These are phyloP conservation scores for Psilocybe subaeruginosa DNA, from an alignment of 768 basidiomycete species.

Conservation along the genomic window DNA sequence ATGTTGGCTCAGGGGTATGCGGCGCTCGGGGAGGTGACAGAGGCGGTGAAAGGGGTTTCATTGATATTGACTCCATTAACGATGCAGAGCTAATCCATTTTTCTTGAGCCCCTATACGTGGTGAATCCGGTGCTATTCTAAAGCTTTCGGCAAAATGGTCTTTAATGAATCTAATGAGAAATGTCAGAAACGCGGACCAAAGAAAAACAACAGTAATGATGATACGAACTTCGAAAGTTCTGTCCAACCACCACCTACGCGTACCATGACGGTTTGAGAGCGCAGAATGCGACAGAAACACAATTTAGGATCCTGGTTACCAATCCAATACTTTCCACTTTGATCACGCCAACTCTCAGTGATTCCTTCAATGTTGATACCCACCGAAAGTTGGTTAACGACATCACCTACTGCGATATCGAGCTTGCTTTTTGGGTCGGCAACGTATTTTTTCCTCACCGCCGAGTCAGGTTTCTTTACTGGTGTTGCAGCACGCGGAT, in stretches of 20 bases:
- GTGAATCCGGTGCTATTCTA: conserved; percentile 70
- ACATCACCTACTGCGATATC: conserved; percentile 93
- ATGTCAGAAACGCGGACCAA: conserved; percentile 1
- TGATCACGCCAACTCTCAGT: conserved; percentile 89
- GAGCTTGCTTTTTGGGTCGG: conserved; percentile 89
- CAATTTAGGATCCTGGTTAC: conserved; percentile 85
- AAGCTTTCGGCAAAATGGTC: conserved; percentile 86
- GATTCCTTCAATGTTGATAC: conserved; percentile 81
- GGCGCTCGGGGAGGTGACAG: conserved; percentile 41
- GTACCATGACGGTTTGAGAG: conserved; percentile 94
- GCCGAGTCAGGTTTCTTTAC: conserved; percentile 39
- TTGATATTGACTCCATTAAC: conserved; percentile 50
- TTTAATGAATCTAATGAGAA: conserved; percentile 71
- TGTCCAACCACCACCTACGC: conserved; percentile 94
- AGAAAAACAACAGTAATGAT: background rate
- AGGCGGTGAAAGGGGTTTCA: conserved; percentile 34
- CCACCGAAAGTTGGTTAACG: conserved; percentile 84
- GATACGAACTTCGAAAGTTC: conserved; percentile 76
- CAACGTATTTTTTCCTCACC: conserved; percentile 72
- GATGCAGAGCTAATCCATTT: conserved; percentile 86
- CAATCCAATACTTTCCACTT: conserved; percentile 97
- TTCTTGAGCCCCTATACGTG: conserved; percentile 53
- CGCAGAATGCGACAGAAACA: conserved; percentile 92
- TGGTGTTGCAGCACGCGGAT: conserved; percentile 43
- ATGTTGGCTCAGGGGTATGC: conserved; percentile 69